Evolutionary conservation across 2,329 filamentous ascomycete genomes (phyloP).

Genomic region (Cercospora sojina): DNA sequence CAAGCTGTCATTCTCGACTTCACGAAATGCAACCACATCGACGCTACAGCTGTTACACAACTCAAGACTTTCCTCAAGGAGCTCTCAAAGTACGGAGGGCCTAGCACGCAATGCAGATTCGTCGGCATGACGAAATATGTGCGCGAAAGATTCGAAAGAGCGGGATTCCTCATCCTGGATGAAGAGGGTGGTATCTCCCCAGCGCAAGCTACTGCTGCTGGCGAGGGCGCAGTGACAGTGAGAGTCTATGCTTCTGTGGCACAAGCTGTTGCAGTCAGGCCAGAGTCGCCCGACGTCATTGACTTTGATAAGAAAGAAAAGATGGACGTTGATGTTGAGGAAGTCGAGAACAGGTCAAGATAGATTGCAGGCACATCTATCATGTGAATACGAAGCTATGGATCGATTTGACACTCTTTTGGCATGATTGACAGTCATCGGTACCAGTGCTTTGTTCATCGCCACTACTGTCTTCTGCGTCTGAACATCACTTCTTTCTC

Average conservation of each 20-base stretch:
- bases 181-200: conserved; percentile 19
- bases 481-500: conserved; percentile 16
- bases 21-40: conserved; percentile 52
- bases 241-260: conserved; percentile 11
- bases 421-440: not conserved
- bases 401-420: not conserved
- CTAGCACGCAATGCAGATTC: conserved; percentile 50
- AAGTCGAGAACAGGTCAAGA: conserved; percentile 16
- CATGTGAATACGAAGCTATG: not conserved
- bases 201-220: not conserved
- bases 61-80: conserved; percentile 52
- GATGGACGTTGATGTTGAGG: conserved; percentile 9
- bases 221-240: conserved; percentile 13
- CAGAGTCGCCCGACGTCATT: conserved; percentile 4
- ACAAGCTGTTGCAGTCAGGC: conserved; percentile 10
- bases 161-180: conserved; percentile 23
- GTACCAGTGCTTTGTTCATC: not conserved
- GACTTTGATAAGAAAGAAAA: conserved; percentile 21
- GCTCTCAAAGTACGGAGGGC: conserved; percentile 52
- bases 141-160: conserved; percentile 26
- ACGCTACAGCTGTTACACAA: conserved; percentile 54
- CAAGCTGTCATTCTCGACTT: conserved; percentile 56
- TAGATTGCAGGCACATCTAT: not conserved
- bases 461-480: not conserved
- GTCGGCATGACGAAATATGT: conserved; percentile 50